Percentiles rank a stretch among this genome's conserved stretches.
These are phyloP conservation scores for Cyclotella cryptica DNA, from an alignment of 108 stramenopile genomes.

Conservation along the genomic window DNA sequence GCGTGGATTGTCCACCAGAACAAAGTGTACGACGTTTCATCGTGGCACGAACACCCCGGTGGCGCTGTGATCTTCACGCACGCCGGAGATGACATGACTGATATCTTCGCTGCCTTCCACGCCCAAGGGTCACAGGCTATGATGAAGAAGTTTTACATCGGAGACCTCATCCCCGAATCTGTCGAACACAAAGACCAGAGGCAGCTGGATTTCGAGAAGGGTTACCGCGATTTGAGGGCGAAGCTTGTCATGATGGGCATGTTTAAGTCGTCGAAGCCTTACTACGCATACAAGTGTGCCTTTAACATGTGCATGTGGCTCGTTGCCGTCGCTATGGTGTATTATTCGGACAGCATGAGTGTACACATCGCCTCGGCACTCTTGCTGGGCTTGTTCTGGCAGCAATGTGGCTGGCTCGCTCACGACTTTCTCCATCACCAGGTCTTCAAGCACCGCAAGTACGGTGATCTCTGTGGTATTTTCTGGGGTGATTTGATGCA, in stretches of 20 bases:
- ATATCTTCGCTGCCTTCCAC: conserved; percentile 99
- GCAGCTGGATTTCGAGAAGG: conserved; percentile 94
- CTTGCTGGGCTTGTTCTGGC: conserved; percentile 96
- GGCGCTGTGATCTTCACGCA: conserved; percentile 98
- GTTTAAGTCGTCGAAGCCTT: conserved; percentile 91
- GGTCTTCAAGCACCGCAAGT: conserved; percentile 93
- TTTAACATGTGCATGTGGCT: conserved; percentile 90
- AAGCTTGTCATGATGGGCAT: conserved; percentile 94
- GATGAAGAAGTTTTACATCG: conserved; percentile 95
- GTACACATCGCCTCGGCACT: conserved; percentile 90
- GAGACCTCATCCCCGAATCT: conserved; percentile 86
- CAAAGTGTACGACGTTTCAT: conserved; percentile 97
- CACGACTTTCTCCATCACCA: conserved; percentile 99
- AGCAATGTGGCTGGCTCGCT: conserved; percentile 99
- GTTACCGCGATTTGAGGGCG: conserved; percentile 91
- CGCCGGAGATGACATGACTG: conserved; percentile 99
- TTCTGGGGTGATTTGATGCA: conserved; percentile 97
- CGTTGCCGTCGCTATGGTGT: conserved; percentile 77
- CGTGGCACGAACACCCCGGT: conserved; percentile 98
- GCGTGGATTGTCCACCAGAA: conserved; percentile 95
- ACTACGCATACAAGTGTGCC: conserved; percentile 94
- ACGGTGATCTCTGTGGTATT: conserved; percentile 92
- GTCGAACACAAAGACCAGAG: conserved; percentile 79
- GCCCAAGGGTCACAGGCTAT: conserved; percentile 87
- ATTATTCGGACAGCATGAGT: conserved; percentile 64